Conservation (phyloP, 1,284 basidiomycete genomes). For the Phenoliferia sp. region DNA sequence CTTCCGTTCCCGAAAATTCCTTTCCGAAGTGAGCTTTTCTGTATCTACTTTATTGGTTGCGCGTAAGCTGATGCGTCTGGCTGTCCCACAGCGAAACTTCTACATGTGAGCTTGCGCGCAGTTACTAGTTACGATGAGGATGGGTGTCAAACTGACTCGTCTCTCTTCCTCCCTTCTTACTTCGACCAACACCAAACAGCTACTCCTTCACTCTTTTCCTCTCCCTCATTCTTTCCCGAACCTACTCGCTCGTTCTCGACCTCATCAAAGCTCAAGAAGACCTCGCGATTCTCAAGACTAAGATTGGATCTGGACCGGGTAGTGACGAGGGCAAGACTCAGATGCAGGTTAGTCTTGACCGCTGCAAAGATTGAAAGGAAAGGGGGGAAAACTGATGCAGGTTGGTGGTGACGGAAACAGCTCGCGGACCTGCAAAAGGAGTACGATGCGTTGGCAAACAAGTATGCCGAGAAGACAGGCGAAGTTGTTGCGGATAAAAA, state of each 20-base stretch:
- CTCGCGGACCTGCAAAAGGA: slow-evolving; percentile 26
- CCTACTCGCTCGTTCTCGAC: slow-evolving; percentile 46
- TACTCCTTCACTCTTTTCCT: slow-evolving; percentile 44
- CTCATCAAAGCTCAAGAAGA: slow-evolving; percentile 48
- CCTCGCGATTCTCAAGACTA: slow-evolving; percentile 35
- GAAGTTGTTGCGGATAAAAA: slow-evolving; percentile 14
- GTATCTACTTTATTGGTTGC: not conserved
- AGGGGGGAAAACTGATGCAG: not conserved
- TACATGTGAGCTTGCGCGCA: slow-evolving; percentile 24
- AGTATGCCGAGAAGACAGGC: slow-evolving; percentile 8
- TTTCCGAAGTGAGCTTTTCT: slow-evolving; percentile 18
- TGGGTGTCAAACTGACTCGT: not conserved
- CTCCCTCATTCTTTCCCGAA: slow-evolving; percentile 43
- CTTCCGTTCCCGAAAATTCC: slow-evolving; percentile 40
- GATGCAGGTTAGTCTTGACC: not conserved
- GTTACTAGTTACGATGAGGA: not conserved
- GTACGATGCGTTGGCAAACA: slow-evolving; percentile 27
- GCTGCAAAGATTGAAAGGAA: not conserved
- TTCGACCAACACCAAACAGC: not conserved
- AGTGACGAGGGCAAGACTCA: not conserved
- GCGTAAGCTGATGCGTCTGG: not conserved
- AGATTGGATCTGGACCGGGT: not conserved
- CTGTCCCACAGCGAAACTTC: slow-evolving; percentile 34
- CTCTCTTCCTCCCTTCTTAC: not conserved
- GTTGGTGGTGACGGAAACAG: slow-evolving; percentile 3